Base-by-base conservation (phyloP, 1,139 yeast genomes). In the Lodderomyces margitis region DNA sequence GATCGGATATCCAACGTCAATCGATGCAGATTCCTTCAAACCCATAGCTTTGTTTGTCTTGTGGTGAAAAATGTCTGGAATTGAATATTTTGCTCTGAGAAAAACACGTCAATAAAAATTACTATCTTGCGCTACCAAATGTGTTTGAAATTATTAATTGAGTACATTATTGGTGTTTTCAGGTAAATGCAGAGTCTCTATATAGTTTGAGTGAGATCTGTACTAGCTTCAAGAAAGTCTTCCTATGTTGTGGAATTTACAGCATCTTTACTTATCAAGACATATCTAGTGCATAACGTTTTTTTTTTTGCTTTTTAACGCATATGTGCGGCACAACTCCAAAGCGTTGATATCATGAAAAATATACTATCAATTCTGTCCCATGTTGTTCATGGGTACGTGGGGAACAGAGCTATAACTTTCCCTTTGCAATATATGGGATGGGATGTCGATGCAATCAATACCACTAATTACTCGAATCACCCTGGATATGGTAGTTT, bases 1-100 rank as follows among this genome's bases (percentile, higher is more conserved):
- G 12, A 88, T 75, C 1, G 98, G 98, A 56, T 85, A 88, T 3
- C 87, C 91, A 36, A 83, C 69, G 53, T 83, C 81, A 44, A 76
- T 60, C 5, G 65, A 57, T 5, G 68, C 70, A 38, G 70, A 61
- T 14, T 66, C 63, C 21, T 36, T 36, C 27, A 36, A 28, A 8
- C 24, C 15, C 38, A 36, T 36, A 3, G 10, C n/a, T 34, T 34
- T 20, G 5, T 11, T 34, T 14, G 21, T 33, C 10, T 33, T 5
- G 27, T n/a, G 25, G 14, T 34, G 36, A 19, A 4, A 4, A 30
- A 31, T 31, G 34, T 16, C 14, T 27, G 31, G 31, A 14, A 5
- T 21, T 10, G 21, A 34, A 34, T 24, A 28, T 30, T 37, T 36
- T 14, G 25, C n/a, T 10, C 4, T 5, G 4, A 15, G 19, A 28